phyloP scores from a whole-genome alignment of 495 filamentous ascomycete genomes.

The Saxispiralis lemnorum region DNA sequence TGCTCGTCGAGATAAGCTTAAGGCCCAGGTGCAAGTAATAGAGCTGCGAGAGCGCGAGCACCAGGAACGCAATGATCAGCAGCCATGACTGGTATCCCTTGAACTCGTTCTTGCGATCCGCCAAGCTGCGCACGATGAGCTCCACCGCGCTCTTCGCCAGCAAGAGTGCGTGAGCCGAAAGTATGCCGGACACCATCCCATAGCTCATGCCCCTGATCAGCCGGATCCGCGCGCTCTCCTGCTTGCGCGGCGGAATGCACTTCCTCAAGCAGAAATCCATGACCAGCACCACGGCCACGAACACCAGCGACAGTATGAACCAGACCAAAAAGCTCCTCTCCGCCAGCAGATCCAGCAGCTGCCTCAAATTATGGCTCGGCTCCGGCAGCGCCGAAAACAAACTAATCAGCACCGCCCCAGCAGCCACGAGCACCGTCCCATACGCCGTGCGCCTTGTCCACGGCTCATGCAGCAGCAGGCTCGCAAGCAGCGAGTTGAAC shows the following conservation, averaged over 20 bases:
- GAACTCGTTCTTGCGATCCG: conserved; percentile 83
- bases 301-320: conserved; percentile 61
- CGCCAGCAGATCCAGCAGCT: conserved; percentile 61
- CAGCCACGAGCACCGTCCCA: conserved; percentile 74
- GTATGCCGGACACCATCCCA: conserved; percentile 63
- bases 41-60: conserved; percentile 73
- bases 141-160: conserved; percentile 95
- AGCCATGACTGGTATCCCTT: conserved; percentile 94
- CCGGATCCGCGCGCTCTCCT: conserved; percentile 39
- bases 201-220: conserved; percentile 77
- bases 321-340: conserved; percentile 68
- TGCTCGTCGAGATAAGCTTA: conserved; percentile 84
- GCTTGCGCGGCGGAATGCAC: neutral
- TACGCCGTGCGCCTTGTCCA: conserved; percentile 83
- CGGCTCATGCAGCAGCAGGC: conserved; percentile 78
- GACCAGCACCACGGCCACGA: conserved; percentile 50
- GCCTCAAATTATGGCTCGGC: conserved; percentile 71
- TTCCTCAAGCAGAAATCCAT: conserved; percentile 27
- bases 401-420: conserved; percentile 75
- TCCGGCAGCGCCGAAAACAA: conserved; percentile 91
- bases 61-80: conserved; percentile 66
- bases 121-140: conserved; percentile 79
- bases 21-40: conserved; percentile 90
- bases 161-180: conserved; percentile 83
- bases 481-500: conserved; percentile 95